Evolutionary conservation across 345 rosid species (phyloP), one percentile per base, ranked within the genome.

Genomic region (Lumnitzera racemosa): DNA sequence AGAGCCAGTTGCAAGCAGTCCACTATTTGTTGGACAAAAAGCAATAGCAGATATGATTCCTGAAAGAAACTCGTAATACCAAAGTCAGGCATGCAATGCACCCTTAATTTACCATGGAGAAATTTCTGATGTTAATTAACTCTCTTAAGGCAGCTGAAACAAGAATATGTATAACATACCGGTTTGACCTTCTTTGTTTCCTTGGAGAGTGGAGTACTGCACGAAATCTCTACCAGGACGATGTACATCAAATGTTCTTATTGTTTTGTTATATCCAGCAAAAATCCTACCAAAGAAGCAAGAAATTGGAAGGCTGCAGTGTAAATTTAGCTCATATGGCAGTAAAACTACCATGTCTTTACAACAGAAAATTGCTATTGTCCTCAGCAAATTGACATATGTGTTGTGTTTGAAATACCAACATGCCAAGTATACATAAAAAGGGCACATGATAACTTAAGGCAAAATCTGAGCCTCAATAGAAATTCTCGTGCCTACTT

Each of bases 151-250:
- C 46, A 16, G 3, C 31, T 27, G 52, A 36, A 36, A 56, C 47
- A 60, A 52, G 5, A 47, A 46, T 47, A 53, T 54, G 55, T 10
- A 65, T 15, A 57, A 54, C 46, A n/a, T 5, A 88, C 99, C 97
- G 64, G 91, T 74, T 76, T 94, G 99, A 53, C 99, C 97, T 47
- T 94, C 97, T 78, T 90, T 90, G 20, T 88, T 84, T 74, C 85
- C 85, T 65, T 90, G 83, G 56, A 83, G 60, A 13, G 92, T 94
- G 46, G 97, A 83, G 76, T 81, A 76, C 57, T 80, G 86, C 47
- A 69, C 62, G 56, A 84, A 90, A 70, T 90, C 99, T 80, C 99
- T 81, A 73, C 97, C 97, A 41, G 99, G 99, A 53, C 92, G 95
- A 68, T 94, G 99, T 67, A 94, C 57, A 57, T 94, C 96, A 71